A percentile compares a stretch with the other conserved stretches of the same genome.
These are phyloP conservation scores for Amylostereum chailletii DNA, from an alignment of 1,284 basidiomycete genomes.

Conservation along the genomic window DNA sequence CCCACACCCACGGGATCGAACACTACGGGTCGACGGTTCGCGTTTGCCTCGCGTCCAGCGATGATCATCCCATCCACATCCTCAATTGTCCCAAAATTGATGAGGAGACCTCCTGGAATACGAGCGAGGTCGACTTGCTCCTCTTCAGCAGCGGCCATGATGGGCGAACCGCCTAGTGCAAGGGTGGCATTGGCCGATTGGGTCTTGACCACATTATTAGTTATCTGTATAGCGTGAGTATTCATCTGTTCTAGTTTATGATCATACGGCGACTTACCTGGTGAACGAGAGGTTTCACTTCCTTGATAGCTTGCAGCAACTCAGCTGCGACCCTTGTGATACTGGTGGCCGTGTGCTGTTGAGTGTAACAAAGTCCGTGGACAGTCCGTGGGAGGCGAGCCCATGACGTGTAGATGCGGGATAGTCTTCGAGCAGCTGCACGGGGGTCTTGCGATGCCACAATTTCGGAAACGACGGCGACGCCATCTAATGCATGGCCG, in stretches of 20 bases:
- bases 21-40: conserved; percentile 70
- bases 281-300: conserved; percentile 65
- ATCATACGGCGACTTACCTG: conserved; percentile 41
- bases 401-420: conserved; percentile 36
- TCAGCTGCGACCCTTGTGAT: conserved; percentile 20
- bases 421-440: conserved; percentile 43
- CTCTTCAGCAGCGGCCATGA: conserved; percentile 81
- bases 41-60: conserved; percentile 69
- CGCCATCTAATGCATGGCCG: conserved; percentile 60
- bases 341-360: too few relatives aligned
- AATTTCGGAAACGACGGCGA: conserved; percentile 91
- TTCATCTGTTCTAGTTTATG: neutral
- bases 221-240: conserved; percentile 50
- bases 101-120: conserved; percentile 63
- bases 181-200: conserved; percentile 91
- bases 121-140: conserved; percentile 80
- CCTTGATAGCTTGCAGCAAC: conserved; percentile 45
- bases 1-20: conserved; percentile 95
- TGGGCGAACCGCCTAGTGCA: conserved; percentile 84
- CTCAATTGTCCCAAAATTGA: conserved; percentile 90
- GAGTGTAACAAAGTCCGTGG: too few relatives aligned
- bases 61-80: conserved; percentile 73
- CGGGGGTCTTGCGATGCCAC: conserved; percentile 60
- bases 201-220: conserved; percentile 84
- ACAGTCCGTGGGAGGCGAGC: conserved; percentile 10